Base-by-base conservation (phyloP, 208 protist species). In the Trypanosomatidae sp. region DNA sequence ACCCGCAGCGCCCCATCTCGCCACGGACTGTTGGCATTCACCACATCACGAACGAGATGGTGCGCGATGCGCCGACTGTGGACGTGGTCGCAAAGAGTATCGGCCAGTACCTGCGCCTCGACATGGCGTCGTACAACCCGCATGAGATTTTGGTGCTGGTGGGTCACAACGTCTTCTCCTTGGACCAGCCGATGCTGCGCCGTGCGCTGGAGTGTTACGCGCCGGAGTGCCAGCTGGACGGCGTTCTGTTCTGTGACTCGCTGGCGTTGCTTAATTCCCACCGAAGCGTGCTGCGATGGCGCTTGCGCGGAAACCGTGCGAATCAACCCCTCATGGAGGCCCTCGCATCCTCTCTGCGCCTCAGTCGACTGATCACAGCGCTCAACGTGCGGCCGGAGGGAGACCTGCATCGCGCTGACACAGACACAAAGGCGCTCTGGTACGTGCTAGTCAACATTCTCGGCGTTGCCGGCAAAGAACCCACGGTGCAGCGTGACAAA, bases 161-260 rank as follows among this genome's bases (percentile, higher is more conserved):
- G 49, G 91, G 89, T 0, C 93, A 97, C 82, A 95, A 95, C 71
- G 90, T 93, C 10, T 95, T 95, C 71, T 59, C 79, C 5, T 52
- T 97, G 22, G 93, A 97, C 64, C 90, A 97, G 84, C 93, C 91
- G 55, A 80, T 96, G 67, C 83, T 97, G 67, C 86, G 89, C 10
- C 86, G 87, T 15, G 87, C 89, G 19, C 70, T 97, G 43, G 77
- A 86, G 22, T 49, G 33, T 36, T 72, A 89, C 69, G 64, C 70
- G 1, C 73, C 82, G 15, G 75, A 81, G 28, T 62, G 77, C 25
- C 66, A 74, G 25, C 65, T 82, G 30, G 85, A 95, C 66, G 84
- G 82, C 17, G 74, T 97, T 13, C 82, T 97, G 15, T 97, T 94
- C 67, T 95, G 90, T 71, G 92, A 97, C 77, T 93, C 90, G 0